Base-by-base conservation (phyloP, 306 rosid genomes). In the Medicago lupulina region DNA sequence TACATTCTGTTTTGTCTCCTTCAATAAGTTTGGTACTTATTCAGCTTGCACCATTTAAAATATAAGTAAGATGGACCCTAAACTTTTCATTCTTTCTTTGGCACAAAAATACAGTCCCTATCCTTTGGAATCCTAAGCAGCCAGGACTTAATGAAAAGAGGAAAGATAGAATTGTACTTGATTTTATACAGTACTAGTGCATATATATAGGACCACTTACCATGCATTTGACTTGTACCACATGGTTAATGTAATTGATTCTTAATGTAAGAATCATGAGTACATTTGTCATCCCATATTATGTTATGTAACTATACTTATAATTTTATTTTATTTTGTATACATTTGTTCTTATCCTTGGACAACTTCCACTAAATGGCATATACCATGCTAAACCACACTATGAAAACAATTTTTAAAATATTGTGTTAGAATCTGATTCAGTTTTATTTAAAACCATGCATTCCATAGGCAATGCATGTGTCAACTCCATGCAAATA, bases 21-120 rank as follows among this genome's bases (percentile, higher is more conserved):
- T 90, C 84, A 80, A 82, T 84, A 90, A 90, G 97, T 90, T 90
- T 86, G 97, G 97, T 81, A 95, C 97, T 90, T 86, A 89, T 90
- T 87, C 97, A 94, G 85, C 75, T 73, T 74, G 79, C 72, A 85
- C 79, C 84, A 23, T 50, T 73, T 81, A 82, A 80, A 76, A 84
- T 61, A 67, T 64, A 51, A 69, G 73, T 67, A 79, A 80, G 67
- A 46, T 82, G 82, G 90, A 77, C 87, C 85, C 64, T 62, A 80
- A 59, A 83, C 76, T 87, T 65, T 74, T 47, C 84, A 58, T 85
- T 79, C 89, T 84, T 87, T 71, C 83, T 84, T 73, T 82, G 83
- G 84, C 79, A 74, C 57, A 80, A 83, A 71, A 83, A 71, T 68
- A 13, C 71, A 57, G 84, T 84, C 79, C 78, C 85, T 80, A 50